Percentiles rank a stretch among this genome's conserved stretches.
phyloP scores from a whole-genome alignment of 2,329 filamentous ascomycete species.

The Fusarium kyushuense region DNA sequence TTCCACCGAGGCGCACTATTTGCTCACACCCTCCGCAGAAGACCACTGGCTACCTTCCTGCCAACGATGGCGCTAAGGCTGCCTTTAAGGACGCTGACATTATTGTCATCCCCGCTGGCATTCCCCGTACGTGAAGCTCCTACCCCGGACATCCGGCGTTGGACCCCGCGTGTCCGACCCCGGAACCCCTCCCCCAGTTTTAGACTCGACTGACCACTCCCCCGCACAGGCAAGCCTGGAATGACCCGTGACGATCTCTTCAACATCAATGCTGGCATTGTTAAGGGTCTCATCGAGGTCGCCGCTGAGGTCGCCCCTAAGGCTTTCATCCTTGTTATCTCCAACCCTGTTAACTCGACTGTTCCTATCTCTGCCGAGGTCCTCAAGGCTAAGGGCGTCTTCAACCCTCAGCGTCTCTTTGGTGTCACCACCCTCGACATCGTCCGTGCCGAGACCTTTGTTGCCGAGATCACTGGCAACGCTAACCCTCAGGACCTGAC shows the following conservation, averaged over 20 bases:
- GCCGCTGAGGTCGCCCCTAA: conserved; percentile 90
- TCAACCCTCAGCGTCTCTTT: conserved; percentile 95
- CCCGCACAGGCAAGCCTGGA: conserved; percentile 86
- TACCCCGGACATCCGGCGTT: conserved; percentile 35
- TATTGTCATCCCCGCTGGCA: conserved; percentile 96
- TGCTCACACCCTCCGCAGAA: conserved; percentile 67
- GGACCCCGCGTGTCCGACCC: conserved; percentile 37
- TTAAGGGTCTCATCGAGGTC: conserved; percentile 91
- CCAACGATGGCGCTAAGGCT: conserved; percentile 84
- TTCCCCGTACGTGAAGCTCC: conserved; percentile 79
- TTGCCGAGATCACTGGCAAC: conserved; percentile 85
- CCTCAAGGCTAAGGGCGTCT: conserved; percentile 91
- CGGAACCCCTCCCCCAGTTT: conserved; percentile 31
- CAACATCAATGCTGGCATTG: conserved; percentile 99
- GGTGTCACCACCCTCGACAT: conserved; percentile 99
- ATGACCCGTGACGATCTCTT: conserved; percentile 99
- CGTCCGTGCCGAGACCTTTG: conserved; percentile 97
- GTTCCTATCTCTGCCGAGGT: conserved; percentile 98
- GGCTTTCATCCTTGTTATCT: conserved; percentile 96
- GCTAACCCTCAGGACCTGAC: conserved; percentile 84
- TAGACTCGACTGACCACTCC: conserved; percentile 39
- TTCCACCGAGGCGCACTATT: conserved; percentile 43
- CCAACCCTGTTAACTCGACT: conserved; percentile 99
- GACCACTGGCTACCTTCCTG: conserved; percentile 88
- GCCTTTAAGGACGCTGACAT: conserved; percentile 95